A percentile compares a stretch with the other conserved stretches of the same genome.
phyloP scores from a whole-genome alignment of 2,329 filamentous ascomycete genomes.

The Hymenoscyphus albidus region DNA sequence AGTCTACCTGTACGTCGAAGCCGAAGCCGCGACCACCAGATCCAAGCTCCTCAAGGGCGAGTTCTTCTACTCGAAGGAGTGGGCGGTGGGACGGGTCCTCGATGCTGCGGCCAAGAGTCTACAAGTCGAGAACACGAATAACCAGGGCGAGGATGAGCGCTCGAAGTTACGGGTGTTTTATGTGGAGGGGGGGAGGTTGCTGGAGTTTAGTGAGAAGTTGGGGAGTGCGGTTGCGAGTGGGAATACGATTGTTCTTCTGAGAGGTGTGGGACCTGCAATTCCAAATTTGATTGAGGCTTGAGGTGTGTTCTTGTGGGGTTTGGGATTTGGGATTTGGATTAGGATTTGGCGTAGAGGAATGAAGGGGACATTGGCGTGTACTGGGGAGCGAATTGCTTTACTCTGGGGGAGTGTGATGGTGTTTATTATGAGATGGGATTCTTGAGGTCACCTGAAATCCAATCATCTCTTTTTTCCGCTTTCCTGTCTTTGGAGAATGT shows the following conservation, averaged over 20 bases:
- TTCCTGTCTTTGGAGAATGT: too few relatives aligned
- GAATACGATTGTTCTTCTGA: conserved; percentile 83
- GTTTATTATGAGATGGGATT: too few relatives aligned
- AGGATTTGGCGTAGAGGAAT: background rate
- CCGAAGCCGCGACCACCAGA: conserved; percentile 78
- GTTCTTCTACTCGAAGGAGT: conserved; percentile 78
- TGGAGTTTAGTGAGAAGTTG: conserved; percentile 86
- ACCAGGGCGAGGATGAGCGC: conserved; percentile 69
- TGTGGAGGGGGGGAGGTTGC: conserved; percentile 78
- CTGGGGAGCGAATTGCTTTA: too few relatives aligned
- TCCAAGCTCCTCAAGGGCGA: conserved; percentile 78
- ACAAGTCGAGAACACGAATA: conserved; percentile 82
- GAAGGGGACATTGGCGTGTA: background rate
- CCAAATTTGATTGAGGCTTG: conserved; percentile 62
- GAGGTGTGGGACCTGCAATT: conserved; percentile 75
- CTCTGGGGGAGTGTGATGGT: too few relatives aligned
- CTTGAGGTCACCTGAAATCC: too few relatives aligned
- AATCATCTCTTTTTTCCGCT: too few relatives aligned
- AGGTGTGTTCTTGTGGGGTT: background rate
- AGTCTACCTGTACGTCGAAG: conserved; percentile 88
- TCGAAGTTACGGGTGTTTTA: conserved; percentile 85
- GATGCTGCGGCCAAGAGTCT: conserved; percentile 73
- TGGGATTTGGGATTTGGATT: background rate
- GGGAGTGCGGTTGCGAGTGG: conserved; percentile 70
- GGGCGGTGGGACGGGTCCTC: conserved; percentile 81